These are phyloP conservation scores for Candida nitratophila DNA, from an alignment of 805 yeast species.

Conservation along the genomic window DNA sequence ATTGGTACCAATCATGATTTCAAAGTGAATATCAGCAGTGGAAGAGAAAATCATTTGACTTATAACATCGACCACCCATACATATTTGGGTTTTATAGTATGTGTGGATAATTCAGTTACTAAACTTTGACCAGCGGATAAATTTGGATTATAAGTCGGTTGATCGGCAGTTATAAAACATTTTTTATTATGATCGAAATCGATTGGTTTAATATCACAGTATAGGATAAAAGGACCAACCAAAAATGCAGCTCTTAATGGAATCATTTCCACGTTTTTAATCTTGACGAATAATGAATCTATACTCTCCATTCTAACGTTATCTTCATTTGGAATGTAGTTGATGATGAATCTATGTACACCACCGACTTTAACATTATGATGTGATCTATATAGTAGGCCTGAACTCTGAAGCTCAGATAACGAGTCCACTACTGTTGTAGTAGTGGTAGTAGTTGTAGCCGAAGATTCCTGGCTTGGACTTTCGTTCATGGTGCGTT, in stretches of 20 bases:
- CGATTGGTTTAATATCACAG: slow-evolving; percentile 67
- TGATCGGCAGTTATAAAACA: slow-evolving; percentile 70
- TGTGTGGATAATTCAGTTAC: slow-evolving; percentile 58
- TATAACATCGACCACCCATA: slow-evolving; percentile 76
- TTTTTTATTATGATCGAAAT: slow-evolving; percentile 46
- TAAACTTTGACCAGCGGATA: slow-evolving; percentile 61
- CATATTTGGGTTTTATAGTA: slow-evolving; percentile 48
- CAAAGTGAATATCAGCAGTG: slow-evolving; percentile 61
- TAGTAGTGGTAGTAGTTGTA: neutral
- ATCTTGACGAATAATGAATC: slow-evolving; percentile 47
- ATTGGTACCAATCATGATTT: slow-evolving; percentile 47
- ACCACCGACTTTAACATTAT: slow-evolving; percentile 48
- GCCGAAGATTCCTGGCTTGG: neutral
- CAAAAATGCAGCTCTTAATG: slow-evolving; percentile 75
- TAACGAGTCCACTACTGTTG: neutral
- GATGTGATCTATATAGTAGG: slow-evolving; percentile 1
- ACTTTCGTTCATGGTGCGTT: no score
- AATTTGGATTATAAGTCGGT: slow-evolving; percentile 66
- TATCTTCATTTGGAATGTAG: slow-evolving; percentile 32
- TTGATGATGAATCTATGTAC: slow-evolving; percentile 47
- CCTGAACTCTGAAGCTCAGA: neutral
- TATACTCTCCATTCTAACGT: slow-evolving; percentile 2
- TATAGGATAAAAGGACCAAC: slow-evolving; percentile 88
- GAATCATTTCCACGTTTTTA: slow-evolving; percentile 62
- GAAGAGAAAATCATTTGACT: slow-evolving; percentile 74